Percentiles rank a stretch among this genome's conserved stretches.
phyloP scores from a whole-genome alignment of 2,329 filamentous ascomycete genomes.

The Ascochyta rabiei region DNA sequence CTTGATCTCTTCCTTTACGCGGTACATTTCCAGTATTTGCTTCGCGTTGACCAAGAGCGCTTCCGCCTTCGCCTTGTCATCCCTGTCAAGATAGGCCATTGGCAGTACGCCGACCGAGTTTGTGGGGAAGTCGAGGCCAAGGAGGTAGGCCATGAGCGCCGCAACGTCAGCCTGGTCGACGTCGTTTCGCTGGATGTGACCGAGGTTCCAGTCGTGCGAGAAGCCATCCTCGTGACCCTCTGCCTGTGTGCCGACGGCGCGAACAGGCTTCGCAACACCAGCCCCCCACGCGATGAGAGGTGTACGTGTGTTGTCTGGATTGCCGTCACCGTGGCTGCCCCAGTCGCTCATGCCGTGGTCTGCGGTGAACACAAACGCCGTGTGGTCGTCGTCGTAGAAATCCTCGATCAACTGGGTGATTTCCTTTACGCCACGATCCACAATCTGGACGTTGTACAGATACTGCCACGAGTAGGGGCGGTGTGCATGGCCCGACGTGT shows the following conservation, averaged over 20 bases:
- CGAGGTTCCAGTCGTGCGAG: constrained; percentile 85
- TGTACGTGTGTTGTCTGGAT: constrained; percentile 95
- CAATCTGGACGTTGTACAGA: constrained; percentile 89
- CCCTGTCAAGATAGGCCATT: constrained; percentile 77
- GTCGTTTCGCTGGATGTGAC: constrained; percentile 83
- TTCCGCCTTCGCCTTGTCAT: constrained; percentile 76
- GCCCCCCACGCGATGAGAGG: constrained; percentile 93
- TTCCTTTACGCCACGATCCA: constrained; percentile 87
- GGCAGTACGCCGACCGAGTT: constrained; percentile 96
- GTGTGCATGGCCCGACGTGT: constrained; percentile 85
- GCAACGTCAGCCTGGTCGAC: constrained; percentile 94
- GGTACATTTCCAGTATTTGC: constrained; percentile 93
- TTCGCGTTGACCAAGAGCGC: constrained; percentile 84
- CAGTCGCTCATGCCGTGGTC: constrained; percentile 99
- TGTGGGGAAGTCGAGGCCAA: constrained; percentile 86
- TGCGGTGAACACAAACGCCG: constrained; percentile 94
- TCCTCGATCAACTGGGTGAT: constrained; percentile 79
- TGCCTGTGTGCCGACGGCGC: constrained; percentile 62
- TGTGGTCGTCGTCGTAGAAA: constrained; percentile 83
- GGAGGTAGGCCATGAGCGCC: constrained; percentile 91
- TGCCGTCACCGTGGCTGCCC: constrained; percentile 98
- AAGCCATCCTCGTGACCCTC: constrained; percentile 86
- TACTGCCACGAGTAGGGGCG: constrained; percentile 96
- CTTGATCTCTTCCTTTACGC: constrained; percentile 89
- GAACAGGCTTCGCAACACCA: constrained; percentile 77